A percentile compares a stretch with the other conserved stretches of the same genome.
These are phyloP conservation scores for Nemania diffusa DNA, from an alignment of 2,329 filamentous ascomycete species.

Conservation along the genomic window DNA sequence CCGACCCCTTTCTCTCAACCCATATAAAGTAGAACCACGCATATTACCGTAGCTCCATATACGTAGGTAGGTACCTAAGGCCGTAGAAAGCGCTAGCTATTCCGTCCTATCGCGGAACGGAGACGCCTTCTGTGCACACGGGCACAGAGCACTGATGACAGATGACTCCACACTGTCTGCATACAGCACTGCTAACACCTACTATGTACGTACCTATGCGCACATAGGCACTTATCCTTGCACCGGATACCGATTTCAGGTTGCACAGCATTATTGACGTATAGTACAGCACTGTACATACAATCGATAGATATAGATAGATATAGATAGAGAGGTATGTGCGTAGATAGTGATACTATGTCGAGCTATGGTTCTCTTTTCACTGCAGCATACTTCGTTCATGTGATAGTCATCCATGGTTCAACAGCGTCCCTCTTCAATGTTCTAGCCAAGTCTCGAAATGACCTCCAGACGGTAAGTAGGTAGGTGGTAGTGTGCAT, in stretches of 20 bases:
- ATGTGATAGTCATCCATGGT: background rate
- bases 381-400: background rate
- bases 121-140: background rate
- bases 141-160: conserved; percentile 18
- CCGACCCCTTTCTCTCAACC: background rate
- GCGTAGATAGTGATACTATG: background rate
- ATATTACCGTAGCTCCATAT: background rate
- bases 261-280: conserved; percentile 24
- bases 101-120: conserved; percentile 9
- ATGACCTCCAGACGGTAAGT: background rate
- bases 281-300: background rate
- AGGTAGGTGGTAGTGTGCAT: too few relatives aligned
- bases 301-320: background rate
- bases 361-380: background rate
- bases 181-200: conserved; percentile 1
- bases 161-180: conserved; percentile 8
- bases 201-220: too few relatives aligned
- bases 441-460: too few relatives aligned
- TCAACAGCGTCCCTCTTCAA: too few relatives aligned
- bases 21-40: too few relatives aligned
- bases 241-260: conserved; percentile 27
- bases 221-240: conserved; percentile 13
- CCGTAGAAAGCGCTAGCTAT: background rate
- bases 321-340: too few relatives aligned
- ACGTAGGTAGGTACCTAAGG: background rate